Base-by-base conservation (phyloP, 148 eudicot genomes). In the Salicornia ramosissima region DNA sequence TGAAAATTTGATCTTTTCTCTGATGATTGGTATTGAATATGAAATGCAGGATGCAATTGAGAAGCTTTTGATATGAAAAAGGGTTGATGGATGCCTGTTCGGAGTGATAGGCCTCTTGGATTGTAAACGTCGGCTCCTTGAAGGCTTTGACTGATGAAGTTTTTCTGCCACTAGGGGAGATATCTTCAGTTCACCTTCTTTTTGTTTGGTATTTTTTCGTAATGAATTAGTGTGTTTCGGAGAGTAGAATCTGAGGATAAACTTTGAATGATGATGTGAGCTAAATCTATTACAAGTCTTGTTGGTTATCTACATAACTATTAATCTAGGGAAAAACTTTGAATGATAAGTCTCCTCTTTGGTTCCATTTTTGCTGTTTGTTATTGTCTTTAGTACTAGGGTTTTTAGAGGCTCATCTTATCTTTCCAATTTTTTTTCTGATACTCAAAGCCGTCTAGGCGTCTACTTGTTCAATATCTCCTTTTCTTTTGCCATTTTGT, bases 61-160 rank as follows among this genome's bases (percentile, higher is more conserved):
- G 90, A 91, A 91, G 80, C 92, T 91, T 64, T 74, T 91, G 82
- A 92, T 92, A 47, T 92, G 67, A 85, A 50, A 45, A 62, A 18
- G 31, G 60, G 36, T 55, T 26, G 42, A 43, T 42, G 43, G 63
- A 75, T 72, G 78, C 79, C 75, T 68, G 77, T 78, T 81, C 92
- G 83, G 92, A 71, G 84, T 91, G 97, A 89, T 87, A 82, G 90
- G 96, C 87, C 91, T 82, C 82, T 72, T 71, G 75, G 81, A 75
- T 60, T 67, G 70, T 78, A 69, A 72, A 45, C 47, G 70, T 25
- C 60, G 56, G 68, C 65, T 82, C 76, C 88, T 77, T 61, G 78
- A 79, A 87, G 92, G 92, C 89, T 87, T 85, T 77, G 89, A 87
- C 90, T 82, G 88, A 84, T 66, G 80, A 84, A 73, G 82, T 77